Evolutionary conservation across 2,329 filamentous ascomycete genomes (phyloP), one percentile per base, ranked within the genome.

Genomic region (Didymella arachidicola): DNA sequence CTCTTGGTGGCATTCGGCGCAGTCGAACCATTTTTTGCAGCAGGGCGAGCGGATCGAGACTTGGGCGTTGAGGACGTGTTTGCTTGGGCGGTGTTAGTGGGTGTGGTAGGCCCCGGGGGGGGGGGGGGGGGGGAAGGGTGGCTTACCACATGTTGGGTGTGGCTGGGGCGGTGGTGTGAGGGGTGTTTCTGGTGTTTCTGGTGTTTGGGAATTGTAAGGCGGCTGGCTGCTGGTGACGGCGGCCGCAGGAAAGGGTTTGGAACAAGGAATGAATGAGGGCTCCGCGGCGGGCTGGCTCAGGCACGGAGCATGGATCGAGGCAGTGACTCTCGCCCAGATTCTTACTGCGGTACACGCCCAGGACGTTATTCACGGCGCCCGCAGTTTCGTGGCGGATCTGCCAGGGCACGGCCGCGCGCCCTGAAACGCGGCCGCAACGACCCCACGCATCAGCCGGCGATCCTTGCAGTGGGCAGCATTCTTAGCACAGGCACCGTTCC

Each of bases 11-110:
- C 95, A 99, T 77, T 97, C 90, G 65, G 92, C 91, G 80, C 95
- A 99, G 82, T 99, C 95, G 81, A 97, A 99, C 96, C 96, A 99
- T 83, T 97, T 97, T 61, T 87, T 86, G 83, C 95, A 99, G 84
- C 95, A 99, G 63, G 93, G 91, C 56, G 93, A 95, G 71, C 95
- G 91, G 80, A 99, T 96, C 57, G 94, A 84, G 73, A 99, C 95
- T 81, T 99, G 95, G 63, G 94, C 95, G 83, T 99, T 99, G 78
- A 99, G 88, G 74, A 99, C 84, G 83, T 99, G 95, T 85, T 98
- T 98, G 84, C 95, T 97, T 69, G 56, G 59, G 30, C 30, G 70
- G 64, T 58, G 51, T 59, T 34, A 50, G 51, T n/a, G n/a, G n/a
- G n/a, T n/a, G n/a, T n/a, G n/a, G n/a, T n/a, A n/a, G n/a, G n/a